Evolutionary conservation across 2,329 filamentous ascomycete species (phyloP).

Genomic region (Fonsecaea pugnacius): DNA sequence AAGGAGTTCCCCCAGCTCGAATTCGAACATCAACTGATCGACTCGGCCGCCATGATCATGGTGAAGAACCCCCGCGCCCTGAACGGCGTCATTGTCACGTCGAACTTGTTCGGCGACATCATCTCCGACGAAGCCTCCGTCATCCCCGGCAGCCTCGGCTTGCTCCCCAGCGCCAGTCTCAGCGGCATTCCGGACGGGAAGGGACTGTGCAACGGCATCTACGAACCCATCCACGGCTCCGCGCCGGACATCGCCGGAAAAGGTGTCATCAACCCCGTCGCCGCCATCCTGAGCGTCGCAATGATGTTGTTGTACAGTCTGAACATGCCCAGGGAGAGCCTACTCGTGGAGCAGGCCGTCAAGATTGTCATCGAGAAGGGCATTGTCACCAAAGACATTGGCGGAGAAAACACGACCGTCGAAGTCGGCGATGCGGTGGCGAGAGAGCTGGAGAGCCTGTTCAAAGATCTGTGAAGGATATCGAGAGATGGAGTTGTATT

Average conservation of each 20-base stretch:
- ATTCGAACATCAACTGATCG: conserved; percentile 87
- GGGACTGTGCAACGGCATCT: conserved; percentile 76
- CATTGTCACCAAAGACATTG: conserved; percentile 81
- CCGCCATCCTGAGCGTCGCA: conserved; percentile 85
- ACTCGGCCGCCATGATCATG: conserved; percentile 97
- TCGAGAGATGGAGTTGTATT: not conserved
- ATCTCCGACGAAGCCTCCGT: conserved; percentile 94
- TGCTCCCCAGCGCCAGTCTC: conserved; percentile 85
- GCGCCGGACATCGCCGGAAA: conserved; percentile 92
- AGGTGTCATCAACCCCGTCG: conserved; percentile 89
- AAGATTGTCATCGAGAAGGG: conserved; percentile 77
- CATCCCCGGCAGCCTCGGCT: conserved; percentile 86
- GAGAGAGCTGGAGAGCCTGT: conserved; percentile 70
- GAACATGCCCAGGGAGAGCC: conserved; percentile 74
- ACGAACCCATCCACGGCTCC: conserved; percentile 95
- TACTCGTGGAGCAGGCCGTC: conserved; percentile 80
- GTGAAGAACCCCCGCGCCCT: conserved; percentile 87
- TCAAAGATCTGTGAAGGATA: conserved; percentile 49
- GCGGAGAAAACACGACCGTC: conserved; percentile 72
- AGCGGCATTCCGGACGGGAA: conserved; percentile 79
- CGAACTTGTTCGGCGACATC: conserved; percentile 95
- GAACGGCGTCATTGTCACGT: conserved; percentile 89
- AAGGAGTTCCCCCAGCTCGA: conserved; percentile 87
- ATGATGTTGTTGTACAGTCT: conserved; percentile 98
- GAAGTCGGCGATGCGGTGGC: conserved; percentile 85